Evolutionary conservation across 441 rosid genomes (phyloP).

Genomic region (Adansonia gregorii): DNA sequence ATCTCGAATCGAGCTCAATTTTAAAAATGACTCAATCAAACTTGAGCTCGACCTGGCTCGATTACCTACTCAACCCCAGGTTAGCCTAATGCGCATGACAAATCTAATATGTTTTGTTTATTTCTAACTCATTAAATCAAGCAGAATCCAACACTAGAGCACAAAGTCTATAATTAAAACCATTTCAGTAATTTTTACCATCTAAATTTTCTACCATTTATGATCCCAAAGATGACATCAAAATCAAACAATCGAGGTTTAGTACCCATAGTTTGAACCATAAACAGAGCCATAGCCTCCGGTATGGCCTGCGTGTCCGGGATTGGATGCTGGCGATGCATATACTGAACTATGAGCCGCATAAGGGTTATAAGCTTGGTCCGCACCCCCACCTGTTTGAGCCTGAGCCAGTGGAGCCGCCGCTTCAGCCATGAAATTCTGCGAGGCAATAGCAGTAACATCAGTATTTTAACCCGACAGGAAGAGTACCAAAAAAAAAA

Average conservation of each 20-base stretch:
- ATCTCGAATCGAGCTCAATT: too few species aligned
- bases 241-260: constrained; percentile 12
- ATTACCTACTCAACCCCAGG: too few species aligned
- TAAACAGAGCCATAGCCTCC: constrained; percentile 66
- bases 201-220: constrained; percentile 17
- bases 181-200: background rate
- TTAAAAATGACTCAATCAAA: too few species aligned
- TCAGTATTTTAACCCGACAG: constrained; percentile 7
- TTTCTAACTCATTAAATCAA: constrained; percentile 23
- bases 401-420: constrained; percentile 65
- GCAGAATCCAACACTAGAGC: constrained; percentile 27
- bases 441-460: constrained; percentile 32
- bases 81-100: too few species aligned
- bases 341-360: constrained; percentile 64
- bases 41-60: too few species aligned
- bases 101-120: background rate
- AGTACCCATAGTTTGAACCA: constrained; percentile 68
- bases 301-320: constrained; percentile 47
- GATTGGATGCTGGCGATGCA: constrained; percentile 58
- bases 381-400: constrained; percentile 58
- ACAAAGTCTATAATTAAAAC: constrained; percentile 6
- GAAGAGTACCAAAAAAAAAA: background rate
- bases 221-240: constrained; percentile 13
- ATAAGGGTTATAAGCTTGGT: constrained; percentile 85
- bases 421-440: constrained; percentile 97